Percentiles rank a stretch among this genome's conserved stretches.
These are phyloP conservation scores for Melampsora larici-populina DNA, from an alignment of 1,284 basidiomycete genomes.

Conservation along the genomic window DNA sequence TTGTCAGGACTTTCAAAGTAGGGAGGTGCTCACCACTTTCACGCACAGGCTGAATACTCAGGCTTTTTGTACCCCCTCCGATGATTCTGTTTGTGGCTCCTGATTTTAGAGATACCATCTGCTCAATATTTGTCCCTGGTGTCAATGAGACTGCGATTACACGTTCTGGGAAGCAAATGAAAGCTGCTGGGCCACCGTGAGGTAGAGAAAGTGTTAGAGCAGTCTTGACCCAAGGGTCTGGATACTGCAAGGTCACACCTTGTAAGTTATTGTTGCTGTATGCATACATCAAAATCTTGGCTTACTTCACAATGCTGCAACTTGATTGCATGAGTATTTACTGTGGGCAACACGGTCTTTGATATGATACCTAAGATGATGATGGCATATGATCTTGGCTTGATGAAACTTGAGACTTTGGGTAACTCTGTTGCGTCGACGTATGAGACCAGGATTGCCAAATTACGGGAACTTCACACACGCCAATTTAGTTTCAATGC, in stretches of 20 bases:
- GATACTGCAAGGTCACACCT: no score
- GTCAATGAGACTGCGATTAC: no score
- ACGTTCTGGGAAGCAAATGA: conserved; percentile 47
- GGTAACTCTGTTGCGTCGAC: conserved; percentile 17
- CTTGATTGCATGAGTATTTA: no score
- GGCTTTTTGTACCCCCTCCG: conserved; percentile 16
- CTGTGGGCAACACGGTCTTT: conserved; percentile 23
- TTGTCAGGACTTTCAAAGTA: conserved; percentile 46
- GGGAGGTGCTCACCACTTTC: conserved; percentile 22
- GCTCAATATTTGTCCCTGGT: conserved; percentile 20
- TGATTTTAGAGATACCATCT: conserved; percentile 24
- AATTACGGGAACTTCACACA: no score
- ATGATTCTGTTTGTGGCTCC: conserved; percentile 30
- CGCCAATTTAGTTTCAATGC: no score
- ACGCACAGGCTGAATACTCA: conserved; percentile 18
- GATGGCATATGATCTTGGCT: conserved; percentile 38
- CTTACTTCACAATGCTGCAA: conserved; percentile 38
- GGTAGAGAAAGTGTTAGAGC: no score
- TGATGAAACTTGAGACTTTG: conserved; percentile 8
- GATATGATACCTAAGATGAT: conserved; percentile 27
- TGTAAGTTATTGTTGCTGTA: not conserved
- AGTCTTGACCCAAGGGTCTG: no score
- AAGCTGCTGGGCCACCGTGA: conserved; percentile 49
- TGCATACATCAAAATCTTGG: not conserved
- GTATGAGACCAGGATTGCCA: no score